Percentiles rank a stretch among this genome's conserved stretches.
These are phyloP conservation scores for Clonostachys chloroleuca DNA, from an alignment of 2,329 filamentous ascomycete genomes.

Conservation along the genomic window DNA sequence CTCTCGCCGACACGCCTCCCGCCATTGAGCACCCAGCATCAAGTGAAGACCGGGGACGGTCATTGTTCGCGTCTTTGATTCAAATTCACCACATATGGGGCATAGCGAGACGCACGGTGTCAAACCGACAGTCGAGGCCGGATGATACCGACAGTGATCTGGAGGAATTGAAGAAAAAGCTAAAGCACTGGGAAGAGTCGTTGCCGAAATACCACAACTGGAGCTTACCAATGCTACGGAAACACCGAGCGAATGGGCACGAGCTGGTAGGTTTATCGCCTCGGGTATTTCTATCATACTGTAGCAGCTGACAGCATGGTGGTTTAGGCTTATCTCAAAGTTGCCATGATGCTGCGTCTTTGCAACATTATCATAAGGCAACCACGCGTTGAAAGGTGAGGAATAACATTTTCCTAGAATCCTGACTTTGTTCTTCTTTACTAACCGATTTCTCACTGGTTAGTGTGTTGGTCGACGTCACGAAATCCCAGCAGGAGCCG, in stretches of 20 bases:
- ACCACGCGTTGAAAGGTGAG: conserved; percentile 47
- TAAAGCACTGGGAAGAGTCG: conserved; percentile 42
- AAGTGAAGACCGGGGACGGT: conserved; percentile 35
- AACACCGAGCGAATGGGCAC: conserved; percentile 40
- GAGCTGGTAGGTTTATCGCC: conserved; percentile 35
- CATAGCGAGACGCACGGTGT: conserved; percentile 40
- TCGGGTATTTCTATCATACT: not conserved
- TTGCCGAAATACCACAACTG: conserved; percentile 44
- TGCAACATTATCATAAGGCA: conserved; percentile 53
- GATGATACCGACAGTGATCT: conserved; percentile 45
- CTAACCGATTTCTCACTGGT: too few species aligned
- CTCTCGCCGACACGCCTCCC: conserved; percentile 47
- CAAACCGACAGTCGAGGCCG: conserved; percentile 35
- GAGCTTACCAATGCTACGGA: conserved; percentile 32
- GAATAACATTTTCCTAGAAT: not conserved
- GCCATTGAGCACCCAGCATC: conserved; percentile 39
- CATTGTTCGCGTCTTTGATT: conserved; percentile 50
- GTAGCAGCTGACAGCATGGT: conserved; percentile 2
- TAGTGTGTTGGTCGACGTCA: too few species aligned
- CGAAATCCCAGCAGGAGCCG: too few species aligned
- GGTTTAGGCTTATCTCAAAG: conserved; percentile 44
- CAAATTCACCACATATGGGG: conserved; percentile 53
- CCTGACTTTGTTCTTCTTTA: too few species aligned
- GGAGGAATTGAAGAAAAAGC: conserved; percentile 31
- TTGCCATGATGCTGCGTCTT: conserved; percentile 50